A percentile compares a stretch with the other conserved stretches of the same genome.
These are phyloP conservation scores for Salix koriyanagi DNA, from an alignment of 345 rosid genomes.

Conservation along the genomic window DNA sequence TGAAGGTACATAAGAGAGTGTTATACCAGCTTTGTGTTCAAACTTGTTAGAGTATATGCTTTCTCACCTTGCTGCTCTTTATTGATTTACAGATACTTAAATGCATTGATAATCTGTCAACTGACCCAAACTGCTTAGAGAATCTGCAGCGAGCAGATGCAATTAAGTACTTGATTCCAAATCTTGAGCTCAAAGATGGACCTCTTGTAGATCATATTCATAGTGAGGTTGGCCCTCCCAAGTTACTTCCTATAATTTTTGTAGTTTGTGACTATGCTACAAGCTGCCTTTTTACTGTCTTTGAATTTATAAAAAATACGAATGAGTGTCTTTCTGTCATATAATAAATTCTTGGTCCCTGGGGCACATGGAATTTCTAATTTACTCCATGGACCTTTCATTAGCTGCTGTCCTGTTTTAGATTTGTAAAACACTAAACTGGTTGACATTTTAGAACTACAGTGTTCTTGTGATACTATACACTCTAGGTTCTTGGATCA, in stretches of 20 bases:
- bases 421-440: neutral
- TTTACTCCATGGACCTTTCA: neutral
- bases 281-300: neutral
- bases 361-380: neutral
- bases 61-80: constrained; percentile 15
- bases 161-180: constrained; percentile 87
- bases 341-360: neutral
- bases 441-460: neutral
- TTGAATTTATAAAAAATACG: neutral
- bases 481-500: neutral
- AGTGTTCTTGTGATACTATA: neutral
- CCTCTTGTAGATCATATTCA: constrained; percentile 78
- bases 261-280: neutral
- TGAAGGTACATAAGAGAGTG: constrained; percentile 54
- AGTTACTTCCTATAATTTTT: constrained; percentile 3
- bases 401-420: neutral
- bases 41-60: neutral
- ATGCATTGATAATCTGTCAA: constrained; percentile 84
- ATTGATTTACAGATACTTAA: constrained; percentile 51
- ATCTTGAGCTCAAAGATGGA: constrained; percentile 89
- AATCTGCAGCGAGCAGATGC: constrained; percentile 96
- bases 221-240: constrained; percentile 58
- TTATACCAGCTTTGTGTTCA: constrained; percentile 4
- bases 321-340: neutral
- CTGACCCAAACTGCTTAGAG: constrained; percentile 95